These are phyloP conservation scores for Trichophyton verrucosum DNA, from an alignment of 2,329 filamentous ascomycete genomes.

Conservation along the genomic window DNA sequence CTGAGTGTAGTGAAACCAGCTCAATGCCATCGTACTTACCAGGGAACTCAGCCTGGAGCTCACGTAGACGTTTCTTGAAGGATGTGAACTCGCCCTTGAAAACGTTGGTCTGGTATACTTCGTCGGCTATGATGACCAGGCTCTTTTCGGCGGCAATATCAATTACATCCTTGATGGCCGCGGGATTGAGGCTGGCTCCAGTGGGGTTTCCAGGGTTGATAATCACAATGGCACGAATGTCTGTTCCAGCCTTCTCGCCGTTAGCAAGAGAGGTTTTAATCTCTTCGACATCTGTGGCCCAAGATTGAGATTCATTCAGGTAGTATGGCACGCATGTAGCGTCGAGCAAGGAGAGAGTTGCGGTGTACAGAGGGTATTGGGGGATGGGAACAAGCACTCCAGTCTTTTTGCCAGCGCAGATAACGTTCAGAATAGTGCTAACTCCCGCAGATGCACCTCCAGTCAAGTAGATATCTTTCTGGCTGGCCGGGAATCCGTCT, in stretches of 20 bases:
- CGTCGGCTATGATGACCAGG: conserved; percentile 84
- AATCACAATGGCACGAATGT: conserved; percentile 85
- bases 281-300: conserved; percentile 74
- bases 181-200: conserved; percentile 66
- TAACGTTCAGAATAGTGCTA: conserved; percentile 80
- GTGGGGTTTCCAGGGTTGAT: conserved; percentile 99
- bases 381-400: conserved; percentile 91
- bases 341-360: conserved; percentile 73
- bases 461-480: conserved; percentile 76
- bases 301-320: conserved; percentile 72
- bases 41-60: conserved; percentile 60
- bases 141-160: conserved; percentile 74
- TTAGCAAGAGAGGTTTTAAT: conserved; percentile 63
- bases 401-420: conserved; percentile 63
- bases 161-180: conserved; percentile 73
- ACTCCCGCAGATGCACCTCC: conserved; percentile 88
- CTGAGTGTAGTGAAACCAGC: conserved; percentile 80
- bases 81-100: conserved; percentile 89
- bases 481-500: conserved; percentile 75
- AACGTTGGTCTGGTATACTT: conserved; percentile 98
- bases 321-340: conserved; percentile 85
- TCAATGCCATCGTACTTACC: conserved; percentile 75
- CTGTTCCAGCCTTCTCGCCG: conserved; percentile 63
- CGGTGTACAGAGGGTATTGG: conserved; percentile 96
- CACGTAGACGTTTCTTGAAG: conserved; percentile 79